Conservation (phyloP, 805 yeast genomes). For the Yamadazyma scolyti region DNA sequence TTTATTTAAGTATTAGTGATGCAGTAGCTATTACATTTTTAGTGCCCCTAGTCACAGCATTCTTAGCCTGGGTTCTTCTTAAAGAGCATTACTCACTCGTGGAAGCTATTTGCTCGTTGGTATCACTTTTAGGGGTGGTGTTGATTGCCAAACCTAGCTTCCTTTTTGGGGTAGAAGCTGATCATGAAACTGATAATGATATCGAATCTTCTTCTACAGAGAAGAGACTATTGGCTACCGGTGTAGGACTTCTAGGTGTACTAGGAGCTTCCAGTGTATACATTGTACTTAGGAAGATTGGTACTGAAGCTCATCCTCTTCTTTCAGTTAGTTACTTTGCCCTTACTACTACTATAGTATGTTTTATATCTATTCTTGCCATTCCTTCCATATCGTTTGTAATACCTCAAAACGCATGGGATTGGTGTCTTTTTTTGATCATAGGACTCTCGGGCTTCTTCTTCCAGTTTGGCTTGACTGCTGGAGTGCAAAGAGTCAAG, state of each 20-base stretch:
- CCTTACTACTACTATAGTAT: conserved; percentile 50
- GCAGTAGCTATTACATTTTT: conserved; percentile 78
- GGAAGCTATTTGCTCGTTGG: conserved; percentile 66
- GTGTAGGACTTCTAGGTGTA: conserved; percentile 63
- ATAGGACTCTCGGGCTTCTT: conserved; percentile 78
- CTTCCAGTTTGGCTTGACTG: conserved; percentile 75
- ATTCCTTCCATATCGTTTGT: conserved; percentile 59
- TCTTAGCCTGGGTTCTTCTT: conserved; percentile 65
- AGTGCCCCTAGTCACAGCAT: conserved; percentile 71
- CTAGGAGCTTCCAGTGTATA: conserved; percentile 67
- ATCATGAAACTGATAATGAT: conserved; percentile 21
- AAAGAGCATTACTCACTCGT: conserved; percentile 61
- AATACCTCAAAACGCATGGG: conserved; percentile 55
- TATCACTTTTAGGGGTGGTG: conserved; percentile 73
- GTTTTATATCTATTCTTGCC: conserved; percentile 48
- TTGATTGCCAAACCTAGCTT: conserved; percentile 80
- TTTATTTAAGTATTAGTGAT: conserved; percentile 73
- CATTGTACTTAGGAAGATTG: conserved; percentile 70
- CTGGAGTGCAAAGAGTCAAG: conserved; percentile 76
- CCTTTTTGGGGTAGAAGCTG: conserved; percentile 48
- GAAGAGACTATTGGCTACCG: conserved; percentile 58
- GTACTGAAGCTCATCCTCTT: conserved; percentile 75
- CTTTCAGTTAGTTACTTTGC: conserved; percentile 78
- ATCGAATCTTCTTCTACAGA: conserved; percentile 52
- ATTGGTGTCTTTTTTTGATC: conserved; percentile 60